A percentile compares a stretch with the other conserved stretches of the same genome.
Conservation (phyloP, 2,329 filamentous ascomycete genomes). For the Sporothrix phasma region DNA sequence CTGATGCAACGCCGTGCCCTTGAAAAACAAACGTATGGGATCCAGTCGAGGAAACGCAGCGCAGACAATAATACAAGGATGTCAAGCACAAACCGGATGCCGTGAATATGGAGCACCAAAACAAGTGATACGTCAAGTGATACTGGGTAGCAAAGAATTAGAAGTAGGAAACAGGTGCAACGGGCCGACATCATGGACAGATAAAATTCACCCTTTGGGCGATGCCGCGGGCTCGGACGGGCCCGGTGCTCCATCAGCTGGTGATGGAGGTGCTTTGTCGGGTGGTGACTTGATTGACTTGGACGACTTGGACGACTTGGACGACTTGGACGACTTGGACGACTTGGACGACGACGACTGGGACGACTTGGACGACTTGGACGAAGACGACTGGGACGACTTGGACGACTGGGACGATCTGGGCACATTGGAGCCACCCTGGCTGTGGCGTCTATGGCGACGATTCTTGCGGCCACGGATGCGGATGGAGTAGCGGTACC, state of each 20-base stretch:
- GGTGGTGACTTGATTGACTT: constrained; percentile 7
- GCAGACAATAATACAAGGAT: not conserved
- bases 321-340: constrained; percentile 7
- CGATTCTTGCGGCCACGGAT: not conserved
- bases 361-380: not conserved
- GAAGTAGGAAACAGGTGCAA: not conserved
- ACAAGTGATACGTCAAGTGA: not conserved
- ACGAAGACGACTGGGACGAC: constrained; percentile 9
- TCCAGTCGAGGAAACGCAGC: not conserved
- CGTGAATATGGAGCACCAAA: not conserved
- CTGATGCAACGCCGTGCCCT: not conserved
- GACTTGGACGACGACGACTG: constrained; percentile 2
- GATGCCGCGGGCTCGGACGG: constrained; percentile 1
- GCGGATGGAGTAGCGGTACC: constrained; percentile 13
- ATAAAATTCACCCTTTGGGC: not conserved
- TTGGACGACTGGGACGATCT: not conserved
- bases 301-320: too few relatives aligned
- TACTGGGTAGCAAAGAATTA: not conserved
- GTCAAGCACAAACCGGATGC: not conserved
- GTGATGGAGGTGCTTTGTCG: constrained; percentile 12
- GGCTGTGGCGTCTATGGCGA: not conserved
- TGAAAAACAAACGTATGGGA: not conserved
- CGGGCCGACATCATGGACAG: not conserved
- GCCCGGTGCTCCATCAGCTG: not conserved
- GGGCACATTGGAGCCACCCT: constrained; percentile 9